phyloP scores from a whole-genome alignment of 352 stramenopile genomes.

The Phytophthora foliorum region DNA sequence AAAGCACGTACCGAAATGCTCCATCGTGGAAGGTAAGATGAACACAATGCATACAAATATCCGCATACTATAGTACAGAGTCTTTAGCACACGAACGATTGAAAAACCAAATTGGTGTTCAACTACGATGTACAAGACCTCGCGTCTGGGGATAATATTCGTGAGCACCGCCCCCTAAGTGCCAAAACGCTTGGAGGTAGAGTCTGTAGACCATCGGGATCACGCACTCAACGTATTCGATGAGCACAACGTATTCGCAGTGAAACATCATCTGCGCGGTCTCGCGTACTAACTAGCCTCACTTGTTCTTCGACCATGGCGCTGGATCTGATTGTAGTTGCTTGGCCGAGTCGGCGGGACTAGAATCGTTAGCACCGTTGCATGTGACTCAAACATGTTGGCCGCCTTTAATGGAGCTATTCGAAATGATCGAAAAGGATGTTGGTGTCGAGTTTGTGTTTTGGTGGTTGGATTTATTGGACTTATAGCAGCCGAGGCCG shows the following conservation, averaged over 20 bases:
- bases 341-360: background rate
- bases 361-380: background rate
- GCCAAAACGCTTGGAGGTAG: constrained; percentile 29
- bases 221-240: constrained; percentile 29
- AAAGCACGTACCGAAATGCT: constrained; percentile 31
- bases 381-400: background rate
- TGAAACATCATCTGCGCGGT: constrained; percentile 23
- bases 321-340: background rate
- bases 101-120: constrained; percentile 26
- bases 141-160: constrained; percentile 13
- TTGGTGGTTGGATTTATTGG: no score
- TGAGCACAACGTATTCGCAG: constrained; percentile 26
- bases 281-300: background rate
- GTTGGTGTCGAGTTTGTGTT: background rate
- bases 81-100: constrained; percentile 27
- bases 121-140: constrained; percentile 11
- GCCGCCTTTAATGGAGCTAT: background rate
- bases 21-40: constrained; percentile 34
- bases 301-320: constrained; percentile 4
- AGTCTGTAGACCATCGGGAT: constrained; percentile 20
- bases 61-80: no score
- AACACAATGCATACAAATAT: constrained; percentile 37
- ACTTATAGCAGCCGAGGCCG: no score
- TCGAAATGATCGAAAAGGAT: background rate
- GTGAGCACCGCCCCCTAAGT: constrained; percentile 14